Base-by-base conservation (phyloP, 768 basidiomycete genomes). In the Rhodocollybia butyracea region DNA sequence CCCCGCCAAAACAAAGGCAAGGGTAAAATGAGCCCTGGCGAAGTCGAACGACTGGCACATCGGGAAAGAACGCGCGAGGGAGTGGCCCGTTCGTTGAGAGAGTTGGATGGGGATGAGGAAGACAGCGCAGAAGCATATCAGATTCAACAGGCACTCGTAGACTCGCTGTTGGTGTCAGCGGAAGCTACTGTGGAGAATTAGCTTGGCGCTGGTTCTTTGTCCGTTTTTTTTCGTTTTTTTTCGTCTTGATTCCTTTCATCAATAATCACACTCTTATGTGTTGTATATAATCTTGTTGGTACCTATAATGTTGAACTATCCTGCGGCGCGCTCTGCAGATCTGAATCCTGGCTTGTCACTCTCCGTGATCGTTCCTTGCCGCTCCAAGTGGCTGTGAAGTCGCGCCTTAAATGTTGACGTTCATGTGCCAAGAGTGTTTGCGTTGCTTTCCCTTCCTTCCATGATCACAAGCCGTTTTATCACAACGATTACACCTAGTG, bases 401-500 rank as follows among this genome's bases (percentile, higher is more conserved):
- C n/a, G n/a, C n/a, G n/a, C n/a, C n/a, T n/a, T n/a, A n/a, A n/a
- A n/a, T n/a, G n/a, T n/a, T n/a, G n/a, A n/a, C n/a, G n/a, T n/a
- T n/a, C n/a, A n/a, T n/a, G n/a, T n/a, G n/a, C n/a, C n/a, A n/a
- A n/a, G n/a, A n/a, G n/a, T n/a, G n/a, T n/a, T n/a, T n/a, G n/a
- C n/a, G n/a, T n/a, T n/a, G n/a, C n/a, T n/a, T n/a, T n/a, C n/a
- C 15, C 12, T 31, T 51, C 27, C 22, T 1, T 41, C 42, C 27
- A 11, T 53, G 3, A 4, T 40, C 26, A n/a, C 27, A 8, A 15
- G 51, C 30, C 51, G 36, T 41, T 26, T 42, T 29, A 27, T 40
- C 29, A 53, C n/a, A 40, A 24, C 51, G 51, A 42, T 27, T 53
- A n/a, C 48, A 38, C n/a, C n/a, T n/a, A n/a, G n/a, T n/a, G n/a